Percentiles rank a stretch among this genome's conserved stretches.
These are phyloP conservation scores for Microstegium vimineum DNA, from an alignment of 176 grass and related monocot genomes.

Conservation along the genomic window DNA sequence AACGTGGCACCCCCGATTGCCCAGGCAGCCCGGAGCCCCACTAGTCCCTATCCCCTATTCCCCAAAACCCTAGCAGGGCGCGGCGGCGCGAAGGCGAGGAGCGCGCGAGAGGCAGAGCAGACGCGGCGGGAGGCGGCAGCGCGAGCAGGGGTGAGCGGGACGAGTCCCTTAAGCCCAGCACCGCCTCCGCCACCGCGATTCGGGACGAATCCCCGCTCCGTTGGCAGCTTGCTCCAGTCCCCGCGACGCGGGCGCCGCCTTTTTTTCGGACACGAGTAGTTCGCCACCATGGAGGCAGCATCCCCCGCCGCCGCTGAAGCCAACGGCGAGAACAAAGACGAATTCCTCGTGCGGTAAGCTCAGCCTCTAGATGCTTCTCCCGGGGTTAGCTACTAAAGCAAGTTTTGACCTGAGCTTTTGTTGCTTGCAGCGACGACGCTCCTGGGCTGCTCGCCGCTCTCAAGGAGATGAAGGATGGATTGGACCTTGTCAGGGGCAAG, in stretches of 20 bases:
- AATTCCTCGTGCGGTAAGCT: constrained; percentile 10
- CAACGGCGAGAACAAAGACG: background rate
- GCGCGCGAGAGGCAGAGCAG: too few relatives aligned
- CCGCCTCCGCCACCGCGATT: background rate
- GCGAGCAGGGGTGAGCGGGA: too few relatives aligned
- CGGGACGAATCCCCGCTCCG: background rate
- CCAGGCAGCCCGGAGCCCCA: too few relatives aligned
- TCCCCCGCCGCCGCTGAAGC: background rate
- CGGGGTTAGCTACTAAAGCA: background rate
- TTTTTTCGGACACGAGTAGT: constrained; percentile 20
- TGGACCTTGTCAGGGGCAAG: constrained; percentile 62
- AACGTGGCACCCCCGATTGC: too few relatives aligned
- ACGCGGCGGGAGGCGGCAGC: too few relatives aligned
- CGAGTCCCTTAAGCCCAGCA: background rate
- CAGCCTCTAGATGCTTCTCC: background rate
- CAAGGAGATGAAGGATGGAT: constrained; percentile 83
- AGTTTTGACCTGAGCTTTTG: background rate
- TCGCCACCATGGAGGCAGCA: background rate
- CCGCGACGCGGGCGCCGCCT: background rate
- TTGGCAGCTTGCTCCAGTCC: background rate
- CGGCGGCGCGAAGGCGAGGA: too few relatives aligned
- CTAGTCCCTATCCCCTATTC: too few relatives aligned
- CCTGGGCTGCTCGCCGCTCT: constrained; percentile 53
- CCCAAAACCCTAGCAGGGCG: too few relatives aligned
- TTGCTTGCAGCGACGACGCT: constrained; percentile 44